Base-by-base conservation (phyloP, 495 filamentous ascomycete species). In the Neurospora sp. region DNA sequence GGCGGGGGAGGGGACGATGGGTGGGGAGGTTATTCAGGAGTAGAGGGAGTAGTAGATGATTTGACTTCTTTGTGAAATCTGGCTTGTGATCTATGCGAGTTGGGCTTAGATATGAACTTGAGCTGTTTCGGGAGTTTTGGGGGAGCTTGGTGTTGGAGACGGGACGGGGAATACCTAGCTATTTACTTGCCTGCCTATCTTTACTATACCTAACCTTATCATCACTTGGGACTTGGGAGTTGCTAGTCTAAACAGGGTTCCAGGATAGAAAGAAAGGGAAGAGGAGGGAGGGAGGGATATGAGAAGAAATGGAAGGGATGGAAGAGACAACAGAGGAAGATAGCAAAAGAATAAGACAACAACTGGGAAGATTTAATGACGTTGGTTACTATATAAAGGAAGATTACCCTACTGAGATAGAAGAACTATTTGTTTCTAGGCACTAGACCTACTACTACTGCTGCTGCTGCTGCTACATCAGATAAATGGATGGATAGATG, bases 11-110 rank as follows among this genome's bases (percentile, higher is more conserved):
- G 53, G 35, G 0, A n/a, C 9, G 16, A 37, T 38, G 31, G 37
- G 65, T 0, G 65, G 41, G 22, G 78, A 79, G 40, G 71, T 69
- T 42, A 79, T 81, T 18, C 74, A 39, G 75, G 78, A 80, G 73
- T 79, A 68, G 72, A 5, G 35, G 18, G 44, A 12, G 22, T 16
- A 12, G 44, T 20, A 47, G 8, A 53, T 22, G 45, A 53, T 53
- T 53, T 53, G n/a, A 53, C 45, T 53, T 53, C 9, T 53, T 27
- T 27, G 45, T 27, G 45, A 53, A 53, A 53, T 10, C 3, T 59
- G 47, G 22, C 47, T 59, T 59, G 47, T 59, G 20, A 9, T 59
- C 6, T 59, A 14, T 14, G 47, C 47, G 47, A 35, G 22, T 18
- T 65, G 53, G 53, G 53, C 6, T 65, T 65, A 65, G 42, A 45